Base-by-base conservation (phyloP, 495 filamentous ascomycete genomes). In the Talaromyces trachyspermus region DNA sequence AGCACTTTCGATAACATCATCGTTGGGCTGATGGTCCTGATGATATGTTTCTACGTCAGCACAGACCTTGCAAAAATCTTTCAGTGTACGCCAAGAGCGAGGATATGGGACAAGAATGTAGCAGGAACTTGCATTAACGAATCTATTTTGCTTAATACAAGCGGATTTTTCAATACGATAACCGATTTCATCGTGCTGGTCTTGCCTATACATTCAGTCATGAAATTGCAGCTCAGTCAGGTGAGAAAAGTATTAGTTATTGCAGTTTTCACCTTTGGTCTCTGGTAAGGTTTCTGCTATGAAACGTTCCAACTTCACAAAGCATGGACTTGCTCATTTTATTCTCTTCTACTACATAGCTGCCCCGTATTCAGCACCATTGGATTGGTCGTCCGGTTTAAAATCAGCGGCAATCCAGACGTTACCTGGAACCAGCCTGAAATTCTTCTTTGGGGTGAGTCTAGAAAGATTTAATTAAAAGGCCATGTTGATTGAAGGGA, bases 151-250 rank as follows among this genome's bases (percentile, higher is more conserved):
- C 50, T 66, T 4, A 56, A 55, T 33, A 48, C 55, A 8, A 66
- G 53, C 43, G 61, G 62, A 5, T 14, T 55, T 0, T 62, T 63
- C 49, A 66, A 66, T 40, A 58, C 52, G 12, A n/a, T 54, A 4
- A 60, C 61, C 1, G 62, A 66, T 50, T 42, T 54, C 17, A 35
- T 59, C 6, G 52, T 66, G 2, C 36, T 66, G n/a, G 17, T 66
- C 7, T 38, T 66, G 4, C 62, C 62, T 1, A 42, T 60, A 2
- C 56, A 59, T 26, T 41, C 50, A 2, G 54, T 58, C 19, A 56
- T 57, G 56, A 52, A 27, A 1, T 32, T 64, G 40, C 30, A 53
- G 14, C 50, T 60, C 38, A 47, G 19, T 18, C 36, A 17, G 12
- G 47, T 19, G 32, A 49, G 42, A 29, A 62, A 63, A 35, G 10